A percentile compares a stretch with the other conserved stretches of the same genome.
Evolutionary conservation across 805 yeast species (phyloP).

Genomic region (Wickerhamomyces queroliae): DNA sequence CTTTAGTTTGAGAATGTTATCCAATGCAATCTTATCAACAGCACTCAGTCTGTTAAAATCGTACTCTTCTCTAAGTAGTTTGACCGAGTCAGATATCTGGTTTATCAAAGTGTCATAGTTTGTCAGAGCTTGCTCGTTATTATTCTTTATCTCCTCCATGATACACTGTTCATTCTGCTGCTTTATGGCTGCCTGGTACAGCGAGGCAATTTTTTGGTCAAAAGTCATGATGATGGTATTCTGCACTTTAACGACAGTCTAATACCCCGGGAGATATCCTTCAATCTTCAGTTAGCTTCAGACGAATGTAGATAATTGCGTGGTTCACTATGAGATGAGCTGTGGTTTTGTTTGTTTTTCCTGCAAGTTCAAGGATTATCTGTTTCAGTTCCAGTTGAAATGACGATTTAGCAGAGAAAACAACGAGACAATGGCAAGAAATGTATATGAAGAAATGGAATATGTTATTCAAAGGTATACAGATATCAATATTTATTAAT

Average conservation of each 20-base stretch:
- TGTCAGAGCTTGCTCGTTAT: conserved; percentile 10
- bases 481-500: no score
- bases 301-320: no score
- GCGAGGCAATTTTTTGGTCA: neutral
- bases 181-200: neutral
- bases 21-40: conserved; percentile 10
- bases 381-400: no score
- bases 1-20: conserved; percentile 14
- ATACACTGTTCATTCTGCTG: neutral
- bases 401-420: no score
- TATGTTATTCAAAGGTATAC: no score
- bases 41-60: conserved; percentile 5
- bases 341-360: neutral
- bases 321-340: neutral
- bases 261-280: neutral
- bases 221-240: neutral
- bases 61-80: conserved; percentile 1
- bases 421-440: no score
- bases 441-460: no score
- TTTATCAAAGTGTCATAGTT: conserved; percentile 11
- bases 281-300: no score
- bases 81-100: conserved; percentile 6
- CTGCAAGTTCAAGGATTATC: no score
- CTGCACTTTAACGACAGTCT: neutral
- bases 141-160: conserved; percentile 18